These are phyloP conservation scores for Hypoxylon rickii DNA, from an alignment of 495 filamentous ascomycete species.

Conservation along the genomic window DNA sequence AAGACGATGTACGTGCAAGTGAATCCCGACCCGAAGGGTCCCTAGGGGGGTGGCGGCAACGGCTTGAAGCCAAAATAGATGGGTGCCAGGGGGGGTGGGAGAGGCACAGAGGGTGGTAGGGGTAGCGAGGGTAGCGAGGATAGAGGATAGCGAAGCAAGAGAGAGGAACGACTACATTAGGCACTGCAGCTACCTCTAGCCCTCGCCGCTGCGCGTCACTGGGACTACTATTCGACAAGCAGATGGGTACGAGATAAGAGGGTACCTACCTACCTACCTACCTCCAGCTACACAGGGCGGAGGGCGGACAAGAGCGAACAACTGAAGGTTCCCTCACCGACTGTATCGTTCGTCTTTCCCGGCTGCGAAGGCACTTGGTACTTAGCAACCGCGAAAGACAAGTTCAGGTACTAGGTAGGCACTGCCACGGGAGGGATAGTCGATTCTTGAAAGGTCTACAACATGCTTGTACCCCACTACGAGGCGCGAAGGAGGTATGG, in stretches of 20 bases:
- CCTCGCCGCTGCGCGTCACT: conserved; percentile 27
- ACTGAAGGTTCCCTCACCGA: conserved; percentile 23
- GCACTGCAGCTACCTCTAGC: conserved; percentile 2
- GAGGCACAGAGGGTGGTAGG: not conserved
- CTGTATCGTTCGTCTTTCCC: not conserved
- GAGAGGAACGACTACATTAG: not conserved
- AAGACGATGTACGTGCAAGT: too few relatives aligned
- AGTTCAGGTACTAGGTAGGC: not conserved
- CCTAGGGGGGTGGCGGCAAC: too few relatives aligned
- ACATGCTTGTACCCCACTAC: conserved; percentile 7
- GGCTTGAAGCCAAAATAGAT: too few relatives aligned
- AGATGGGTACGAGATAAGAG: conserved; percentile 19
- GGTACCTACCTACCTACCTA: conserved; percentile 9
- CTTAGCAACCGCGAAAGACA: conserved; percentile 14
- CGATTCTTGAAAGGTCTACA: conserved; percentile 16
- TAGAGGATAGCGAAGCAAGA: too few relatives aligned
- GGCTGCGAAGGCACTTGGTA: conserved; percentile 15
- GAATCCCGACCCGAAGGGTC: too few relatives aligned
- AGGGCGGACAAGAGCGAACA: not conserved
- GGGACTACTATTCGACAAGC: conserved; percentile 17
- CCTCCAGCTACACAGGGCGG: too few relatives aligned
- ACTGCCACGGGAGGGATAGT: conserved; percentile 11
- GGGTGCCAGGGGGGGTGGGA: not conserved
- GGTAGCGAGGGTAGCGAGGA: too few relatives aligned
- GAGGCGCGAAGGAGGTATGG: not conserved